These are phyloP conservation scores for Crithidia acanthocephali DNA, from an alignment of 208 protist species.

Conservation along the genomic window DNA sequence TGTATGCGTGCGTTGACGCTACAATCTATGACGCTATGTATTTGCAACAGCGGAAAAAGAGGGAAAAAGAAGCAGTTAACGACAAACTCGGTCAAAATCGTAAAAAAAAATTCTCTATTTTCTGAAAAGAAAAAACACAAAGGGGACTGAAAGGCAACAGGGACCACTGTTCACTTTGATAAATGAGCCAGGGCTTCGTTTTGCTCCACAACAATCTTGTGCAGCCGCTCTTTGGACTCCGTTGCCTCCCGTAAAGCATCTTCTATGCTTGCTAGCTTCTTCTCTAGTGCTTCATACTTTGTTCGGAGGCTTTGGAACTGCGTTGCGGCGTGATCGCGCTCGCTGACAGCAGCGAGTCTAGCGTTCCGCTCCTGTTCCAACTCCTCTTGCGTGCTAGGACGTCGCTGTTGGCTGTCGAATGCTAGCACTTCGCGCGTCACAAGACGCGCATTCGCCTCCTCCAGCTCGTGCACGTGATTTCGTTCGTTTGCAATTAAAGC, in stretches of 20 bases:
- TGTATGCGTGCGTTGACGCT: neutral
- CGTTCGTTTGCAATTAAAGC: constrained; percentile 39
- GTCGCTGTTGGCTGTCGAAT: neutral
- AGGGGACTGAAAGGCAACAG: too few relatives aligned
- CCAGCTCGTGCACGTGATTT: constrained; percentile 47
- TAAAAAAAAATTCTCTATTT: too few relatives aligned
- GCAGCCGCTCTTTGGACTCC: constrained; percentile 75
- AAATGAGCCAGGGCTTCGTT: constrained; percentile 62
- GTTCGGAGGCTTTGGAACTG: constrained; percentile 13
- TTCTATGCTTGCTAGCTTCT: constrained; percentile 27
- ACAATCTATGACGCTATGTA: constrained; percentile 18
- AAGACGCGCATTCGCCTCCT: constrained; percentile 77
- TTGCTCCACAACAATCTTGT: constrained; percentile 82
- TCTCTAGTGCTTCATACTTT: constrained; percentile 29
- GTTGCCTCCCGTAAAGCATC: constrained; percentile 48
- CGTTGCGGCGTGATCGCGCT: constrained; percentile 6
- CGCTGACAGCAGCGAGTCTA: neutral
- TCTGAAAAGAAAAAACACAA: constrained; percentile 23
- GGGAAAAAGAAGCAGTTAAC: too few relatives aligned
- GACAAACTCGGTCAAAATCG: too few relatives aligned
- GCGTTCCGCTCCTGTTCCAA: constrained; percentile 32
- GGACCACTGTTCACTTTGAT: constrained; percentile 9
- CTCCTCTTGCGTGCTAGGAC: neutral
- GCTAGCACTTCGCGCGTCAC: constrained; percentile 65
- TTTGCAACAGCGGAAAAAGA: neutral